Conservation (phyloP, 2,329 filamentous ascomycete species). For the Arthrinium phaeospermum region DNA sequence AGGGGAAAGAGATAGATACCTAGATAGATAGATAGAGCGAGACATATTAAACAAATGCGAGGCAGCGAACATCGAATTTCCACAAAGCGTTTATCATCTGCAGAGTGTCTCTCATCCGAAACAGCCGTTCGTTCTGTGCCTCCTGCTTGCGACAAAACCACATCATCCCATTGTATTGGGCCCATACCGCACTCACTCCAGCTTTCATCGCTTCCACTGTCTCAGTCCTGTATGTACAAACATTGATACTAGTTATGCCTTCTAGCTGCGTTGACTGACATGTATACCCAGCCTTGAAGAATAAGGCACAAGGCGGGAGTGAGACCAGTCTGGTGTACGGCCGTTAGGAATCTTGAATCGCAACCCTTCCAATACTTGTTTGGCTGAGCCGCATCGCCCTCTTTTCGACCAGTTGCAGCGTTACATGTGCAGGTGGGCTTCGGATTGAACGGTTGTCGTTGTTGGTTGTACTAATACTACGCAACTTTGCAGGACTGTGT, state of each 20-base stretch:
- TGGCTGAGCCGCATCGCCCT: not conserved
- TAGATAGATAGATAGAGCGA: too few species aligned
- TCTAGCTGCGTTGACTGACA: not conserved
- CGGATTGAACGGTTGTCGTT: not conserved
- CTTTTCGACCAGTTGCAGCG: not conserved
- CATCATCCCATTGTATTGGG: constrained; percentile 3
- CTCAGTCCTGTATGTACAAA: not conserved
- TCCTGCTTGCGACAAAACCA: constrained; percentile 2
- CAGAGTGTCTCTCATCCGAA: not conserved
- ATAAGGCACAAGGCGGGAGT: not conserved
- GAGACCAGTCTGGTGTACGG: not conserved
- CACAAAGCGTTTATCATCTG: constrained; percentile 2
- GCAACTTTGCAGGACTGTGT: not conserved
- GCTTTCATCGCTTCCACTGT: not conserved
- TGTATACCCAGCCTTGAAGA: too few species aligned
- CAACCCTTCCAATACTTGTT: not conserved
- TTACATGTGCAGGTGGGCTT: constrained; percentile 5
- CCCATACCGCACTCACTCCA: not conserved
- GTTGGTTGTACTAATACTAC: not conserved
- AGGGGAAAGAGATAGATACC: too few species aligned
- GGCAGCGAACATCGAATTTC: not conserved
- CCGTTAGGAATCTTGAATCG: not conserved
- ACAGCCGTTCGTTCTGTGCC: not conserved
- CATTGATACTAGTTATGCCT: not conserved
- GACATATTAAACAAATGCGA: constrained; percentile 4